A percentile compares a stretch with the other conserved stretches of the same genome.
phyloP scores from a whole-genome alignment of 352 stramenopile species.

The Globisporangium ultimum region DNA sequence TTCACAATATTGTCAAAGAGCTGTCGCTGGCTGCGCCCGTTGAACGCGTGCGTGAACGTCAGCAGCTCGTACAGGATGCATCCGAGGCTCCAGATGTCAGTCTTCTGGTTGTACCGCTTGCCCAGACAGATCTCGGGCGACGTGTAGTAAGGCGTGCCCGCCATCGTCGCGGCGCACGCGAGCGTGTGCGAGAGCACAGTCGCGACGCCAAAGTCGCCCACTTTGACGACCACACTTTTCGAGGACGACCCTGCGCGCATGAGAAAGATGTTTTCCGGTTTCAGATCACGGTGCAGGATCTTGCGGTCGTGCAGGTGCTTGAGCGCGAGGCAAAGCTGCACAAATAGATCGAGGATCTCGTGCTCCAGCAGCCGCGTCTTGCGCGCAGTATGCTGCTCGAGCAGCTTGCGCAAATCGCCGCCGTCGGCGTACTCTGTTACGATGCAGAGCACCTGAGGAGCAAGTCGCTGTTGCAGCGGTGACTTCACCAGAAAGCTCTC shows the following conservation, averaged over 20 bases:
- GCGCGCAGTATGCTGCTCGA: slow-evolving; percentile 28
- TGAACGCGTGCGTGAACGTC: slow-evolving; percentile 88
- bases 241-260: slow-evolving; percentile 18
- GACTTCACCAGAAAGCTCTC: slow-evolving; percentile 61
- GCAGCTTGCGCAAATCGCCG: slow-evolving; percentile 59
- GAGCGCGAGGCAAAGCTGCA: slow-evolving; percentile 71
- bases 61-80: slow-evolving; percentile 93
- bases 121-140: slow-evolving; percentile 93
- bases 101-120: slow-evolving; percentile 92
- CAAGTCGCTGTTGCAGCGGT: slow-evolving; percentile 1
- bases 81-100: slow-evolving; percentile 92
- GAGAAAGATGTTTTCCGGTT: slow-evolving; percentile 87
- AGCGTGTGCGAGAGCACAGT: slow-evolving; percentile 73
- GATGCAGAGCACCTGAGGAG: slow-evolving; percentile 61
- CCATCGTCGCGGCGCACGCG: slow-evolving; percentile 69
- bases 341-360: slow-evolving; percentile 53
- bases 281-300: slow-evolving; percentile 87
- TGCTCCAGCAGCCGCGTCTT: slow-evolving; percentile 27
- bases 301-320: slow-evolving; percentile 82
- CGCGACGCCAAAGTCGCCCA: slow-evolving; percentile 79
- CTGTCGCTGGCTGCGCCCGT: slow-evolving; percentile 74
- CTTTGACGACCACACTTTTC: slow-evolving; percentile 46
- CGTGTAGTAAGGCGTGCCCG: slow-evolving; percentile 90
- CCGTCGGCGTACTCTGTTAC: slow-evolving; percentile 83
- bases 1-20: slow-evolving; percentile 74